These are phyloP conservation scores for Penstemon davidsonii DNA, from an alignment of 257 asterid genomes.

Conservation along the genomic window DNA sequence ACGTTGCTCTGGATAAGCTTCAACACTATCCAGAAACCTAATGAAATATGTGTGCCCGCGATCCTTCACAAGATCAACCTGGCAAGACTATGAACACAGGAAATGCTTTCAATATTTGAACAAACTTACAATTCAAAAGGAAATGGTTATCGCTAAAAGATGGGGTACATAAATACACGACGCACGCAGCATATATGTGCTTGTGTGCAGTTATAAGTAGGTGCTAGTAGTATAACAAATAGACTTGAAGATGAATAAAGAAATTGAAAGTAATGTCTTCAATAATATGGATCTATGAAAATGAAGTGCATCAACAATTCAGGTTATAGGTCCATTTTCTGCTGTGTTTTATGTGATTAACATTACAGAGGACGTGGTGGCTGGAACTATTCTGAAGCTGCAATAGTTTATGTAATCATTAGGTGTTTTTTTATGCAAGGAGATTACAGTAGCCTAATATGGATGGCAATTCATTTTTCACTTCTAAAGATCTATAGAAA, in stretches of 20 bases:
- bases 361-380: too few species aligned
- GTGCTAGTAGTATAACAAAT: neutral
- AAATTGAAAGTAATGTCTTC: neutral
- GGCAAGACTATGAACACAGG: constrained; percentile 67
- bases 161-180: neutral
- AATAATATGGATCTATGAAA: too few species aligned
- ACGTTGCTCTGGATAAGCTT: constrained; percentile 93
- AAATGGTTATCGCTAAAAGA: neutral
- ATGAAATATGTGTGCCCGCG: constrained; percentile 82
- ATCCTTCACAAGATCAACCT: constrained; percentile 96
- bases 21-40: constrained; percentile 81
- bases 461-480: neutral
- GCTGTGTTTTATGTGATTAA: too few species aligned
- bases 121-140: neutral
- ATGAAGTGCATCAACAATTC: too few species aligned
- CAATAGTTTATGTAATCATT: too few species aligned
- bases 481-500: neutral
- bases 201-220: neutral
- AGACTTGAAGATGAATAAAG: neutral
- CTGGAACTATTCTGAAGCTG: too few species aligned
- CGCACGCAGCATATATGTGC: neutral
- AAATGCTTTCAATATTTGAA: neutral
- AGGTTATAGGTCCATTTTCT: too few species aligned
- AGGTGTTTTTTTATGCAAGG: neutral
- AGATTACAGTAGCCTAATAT: too few species aligned